These are phyloP conservation scores for Boletus rubescentipes DNA, from an alignment of 768 basidiomycete species.

Conservation along the genomic window DNA sequence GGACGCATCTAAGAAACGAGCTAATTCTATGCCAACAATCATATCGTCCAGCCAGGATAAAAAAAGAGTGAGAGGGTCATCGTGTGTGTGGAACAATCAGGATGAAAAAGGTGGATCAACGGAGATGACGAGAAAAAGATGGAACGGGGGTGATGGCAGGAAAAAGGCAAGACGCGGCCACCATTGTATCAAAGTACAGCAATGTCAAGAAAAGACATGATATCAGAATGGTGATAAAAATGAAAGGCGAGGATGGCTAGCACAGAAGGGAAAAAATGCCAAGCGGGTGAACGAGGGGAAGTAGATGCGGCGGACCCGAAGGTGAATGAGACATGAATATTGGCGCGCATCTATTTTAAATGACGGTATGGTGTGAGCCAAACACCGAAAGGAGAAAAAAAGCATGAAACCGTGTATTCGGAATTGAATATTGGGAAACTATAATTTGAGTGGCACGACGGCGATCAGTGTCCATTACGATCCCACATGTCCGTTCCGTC, in stretches of 20 bases:
- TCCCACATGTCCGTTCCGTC: background rate
- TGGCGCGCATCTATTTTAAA: conserved; percentile 22
- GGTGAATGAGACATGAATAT: conserved; percentile 6
- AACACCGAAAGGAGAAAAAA: conserved; percentile 7
- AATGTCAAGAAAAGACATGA: conserved; percentile 4
- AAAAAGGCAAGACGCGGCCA: background rate
- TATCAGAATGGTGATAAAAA: conserved; percentile 9
- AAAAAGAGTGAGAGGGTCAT: background rate
- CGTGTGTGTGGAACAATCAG: conserved; percentile 5
- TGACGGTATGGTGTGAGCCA: conserved; percentile 15
- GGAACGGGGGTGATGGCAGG: background rate
- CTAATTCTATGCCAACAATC: conserved; percentile 20
- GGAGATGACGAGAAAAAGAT: background rate
- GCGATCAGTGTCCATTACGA: conserved; percentile 13
- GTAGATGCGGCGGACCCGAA: background rate
- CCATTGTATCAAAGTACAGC: conserved; percentile 23
- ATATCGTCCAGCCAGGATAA: conserved; percentile 12
- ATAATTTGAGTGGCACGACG: conserved; percentile 16
- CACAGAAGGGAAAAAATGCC: conserved; percentile 3
- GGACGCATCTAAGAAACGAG: conserved; percentile 5
- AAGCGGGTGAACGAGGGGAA: background rate
- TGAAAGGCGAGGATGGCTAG: background rate
- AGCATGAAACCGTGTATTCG: background rate
- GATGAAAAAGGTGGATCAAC: background rate
- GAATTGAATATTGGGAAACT: conserved; percentile 19